Percentiles rank a stretch among this genome's conserved stretches.
Evolutionary conservation across 352 stramenopile species (phyloP).

Genomic region (Phytophthora capsici): DNA sequence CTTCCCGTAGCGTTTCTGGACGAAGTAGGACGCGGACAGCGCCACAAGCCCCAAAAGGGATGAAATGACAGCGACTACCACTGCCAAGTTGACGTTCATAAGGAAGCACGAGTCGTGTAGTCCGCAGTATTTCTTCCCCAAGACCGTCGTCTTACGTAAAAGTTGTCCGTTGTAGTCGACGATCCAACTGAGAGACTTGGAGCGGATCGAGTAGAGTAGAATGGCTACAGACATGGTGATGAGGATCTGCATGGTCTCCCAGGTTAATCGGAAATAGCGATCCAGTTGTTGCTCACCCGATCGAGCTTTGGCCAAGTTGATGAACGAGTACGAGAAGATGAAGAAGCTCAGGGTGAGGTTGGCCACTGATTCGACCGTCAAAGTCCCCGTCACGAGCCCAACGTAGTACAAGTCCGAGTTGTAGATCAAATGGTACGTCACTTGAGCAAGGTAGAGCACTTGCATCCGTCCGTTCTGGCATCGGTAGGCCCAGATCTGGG

Average conservation of each 20-base stretch:
- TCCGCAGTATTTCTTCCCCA: slow-evolving; percentile 32
- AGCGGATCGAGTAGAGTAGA: slow-evolving; percentile 12
- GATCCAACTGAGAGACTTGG: slow-evolving; percentile 30
- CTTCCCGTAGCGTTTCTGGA: slow-evolving; percentile 27
- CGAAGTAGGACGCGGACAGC: slow-evolving; percentile 18
- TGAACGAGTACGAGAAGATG: slow-evolving; percentile 34
- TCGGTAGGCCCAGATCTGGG: slow-evolving; percentile 26
- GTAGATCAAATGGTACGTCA: slow-evolving; percentile 26
- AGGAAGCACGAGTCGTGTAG: slow-evolving; percentile 39
- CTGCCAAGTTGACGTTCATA: slow-evolving; percentile 27
- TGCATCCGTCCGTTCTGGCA: slow-evolving; percentile 35
- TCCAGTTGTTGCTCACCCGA: slow-evolving; percentile 39
- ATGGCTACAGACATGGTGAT: slow-evolving; percentile 16
- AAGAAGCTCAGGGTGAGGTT: slow-evolving; percentile 34
- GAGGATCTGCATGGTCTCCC: slow-evolving; percentile 34
- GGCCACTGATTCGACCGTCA: slow-evolving; percentile 23
- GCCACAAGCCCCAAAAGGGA: slow-evolving; percentile 8
- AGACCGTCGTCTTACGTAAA: slow-evolving; percentile 20
- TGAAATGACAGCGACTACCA: slow-evolving; percentile 18
- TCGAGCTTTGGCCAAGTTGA: slow-evolving; percentile 32
- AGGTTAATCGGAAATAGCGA: slow-evolving; percentile 40
- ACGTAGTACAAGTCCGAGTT: slow-evolving; percentile 31
- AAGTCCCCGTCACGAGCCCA: slow-evolving; percentile 31
- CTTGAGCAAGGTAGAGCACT: slow-evolving; percentile 26
- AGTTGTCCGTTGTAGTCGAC: slow-evolving; percentile 30